phyloP scores from a whole-genome alignment of 1,284 basidiomycete species.

The Ganoderma leucocontextum region DNA sequence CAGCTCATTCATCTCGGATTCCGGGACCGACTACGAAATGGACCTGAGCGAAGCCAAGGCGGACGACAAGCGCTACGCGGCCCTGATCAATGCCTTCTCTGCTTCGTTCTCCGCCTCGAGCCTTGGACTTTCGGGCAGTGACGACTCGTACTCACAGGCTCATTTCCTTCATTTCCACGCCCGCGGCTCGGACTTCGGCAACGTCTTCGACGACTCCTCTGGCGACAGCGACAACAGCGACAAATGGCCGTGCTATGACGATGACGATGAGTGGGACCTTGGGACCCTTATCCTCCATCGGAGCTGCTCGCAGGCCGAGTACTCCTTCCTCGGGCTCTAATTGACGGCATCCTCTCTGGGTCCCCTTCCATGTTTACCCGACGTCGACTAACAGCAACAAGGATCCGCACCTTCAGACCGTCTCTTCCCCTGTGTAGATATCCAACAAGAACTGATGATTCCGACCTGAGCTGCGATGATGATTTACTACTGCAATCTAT shows the following conservation, averaged over 20 bases:
- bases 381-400: background rate
- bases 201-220: background rate
- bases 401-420: background rate
- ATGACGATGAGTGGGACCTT: background rate
- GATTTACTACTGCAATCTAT: no score
- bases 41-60: background rate
- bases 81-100: background rate
- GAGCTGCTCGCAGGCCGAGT: background rate
- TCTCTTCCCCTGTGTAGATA: background rate
- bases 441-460: background rate
- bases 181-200: background rate
- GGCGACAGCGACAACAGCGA: background rate
- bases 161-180: background rate
- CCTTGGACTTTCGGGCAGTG: background rate
- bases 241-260: background rate
- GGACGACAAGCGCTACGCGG: background rate
- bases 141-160: background rate
- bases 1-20: background rate
- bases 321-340: background rate
- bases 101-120: background rate
- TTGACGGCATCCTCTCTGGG: background rate
- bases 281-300: background rate
- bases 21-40: background rate
- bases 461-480: no score
- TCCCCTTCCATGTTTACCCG: background rate